Percentiles rank a stretch among this genome's conserved stretches.
These are phyloP conservation scores for Paramarasmius palmivorus DNA, from an alignment of 1,284 basidiomycete species.

Conservation along the genomic window DNA sequence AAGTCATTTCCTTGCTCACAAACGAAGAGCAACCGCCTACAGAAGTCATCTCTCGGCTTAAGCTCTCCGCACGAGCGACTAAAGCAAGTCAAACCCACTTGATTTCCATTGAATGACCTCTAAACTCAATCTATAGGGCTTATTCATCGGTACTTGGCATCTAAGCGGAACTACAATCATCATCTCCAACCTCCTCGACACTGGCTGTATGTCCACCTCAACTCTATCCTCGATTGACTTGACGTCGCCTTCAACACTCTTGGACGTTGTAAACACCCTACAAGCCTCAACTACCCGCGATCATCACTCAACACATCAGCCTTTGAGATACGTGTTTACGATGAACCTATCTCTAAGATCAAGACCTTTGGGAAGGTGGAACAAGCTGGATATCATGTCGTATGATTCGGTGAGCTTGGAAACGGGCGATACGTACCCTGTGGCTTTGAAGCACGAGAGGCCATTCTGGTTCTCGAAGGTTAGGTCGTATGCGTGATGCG, in stretches of 20 bases:
- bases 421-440: constrained; percentile 72
- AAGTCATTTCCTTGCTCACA: constrained; percentile 82
- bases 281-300: constrained; percentile 5
- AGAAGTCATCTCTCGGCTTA: constrained; percentile 76
- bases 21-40: constrained; percentile 80
- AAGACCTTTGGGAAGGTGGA: constrained; percentile 84
- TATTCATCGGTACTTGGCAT: constrained; percentile 69
- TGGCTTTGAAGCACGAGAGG: constrained; percentile 81
- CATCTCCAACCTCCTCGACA: constrained; percentile 65
- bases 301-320: not conserved
- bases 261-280: not conserved
- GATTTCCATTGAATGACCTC: too few species aligned
- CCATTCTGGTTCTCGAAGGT: constrained; percentile 95
- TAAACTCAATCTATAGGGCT: constrained; percentile 45
- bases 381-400: constrained; percentile 75
- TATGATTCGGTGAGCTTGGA: constrained; percentile 78
- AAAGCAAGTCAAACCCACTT: constrained; percentile 63
- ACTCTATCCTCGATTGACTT: constrained; percentile 12
- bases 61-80: constrained; percentile 67
- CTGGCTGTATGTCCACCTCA: constrained; percentile 29
- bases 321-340: constrained; percentile 73
- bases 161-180: constrained; percentile 59
- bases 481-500: constrained; percentile 43
- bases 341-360: constrained; percentile 84
- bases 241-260: constrained; percentile 1